Base-by-base conservation (phyloP, 345 rosid genomes). In the Eutrema japonicum region DNA sequence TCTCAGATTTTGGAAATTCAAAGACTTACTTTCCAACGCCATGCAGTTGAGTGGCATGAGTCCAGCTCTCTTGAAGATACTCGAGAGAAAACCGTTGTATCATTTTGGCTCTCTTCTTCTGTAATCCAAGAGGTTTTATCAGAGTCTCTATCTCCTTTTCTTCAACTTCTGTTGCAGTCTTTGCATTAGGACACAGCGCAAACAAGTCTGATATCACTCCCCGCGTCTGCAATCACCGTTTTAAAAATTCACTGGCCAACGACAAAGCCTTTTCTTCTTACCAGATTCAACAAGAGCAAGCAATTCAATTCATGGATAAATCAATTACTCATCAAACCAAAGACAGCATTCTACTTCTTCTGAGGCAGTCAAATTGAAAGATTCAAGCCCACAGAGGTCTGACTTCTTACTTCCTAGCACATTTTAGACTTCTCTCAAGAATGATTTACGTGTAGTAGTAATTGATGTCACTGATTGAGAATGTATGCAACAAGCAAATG, bases 1-100 rank as follows among this genome's bases (percentile, higher is more conserved):
- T n/a, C 18, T 68, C 37, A 58, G 29, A 51, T 43, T 55, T 42
- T 41, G 26, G 16, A 40, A 37, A 51, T 11, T 18, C 14, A 43
- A 10, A 73, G 18, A 38, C 86, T 76, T 78, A 87, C 96, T 87
- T 88, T 81, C 94, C 94, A 69, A 92, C 68, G 49, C 92, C 94
- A 43, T 83, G 86, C 65, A 92, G 80, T 73, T 88, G 85, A 71
- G 97, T 89, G 51, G 89, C 94, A 80, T 92, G 79, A 42, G 91
- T 88, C 98, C 98, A 92, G 56, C 33, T 76, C 63, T 85, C 87
- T 56, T 59, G 73, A 13, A 92, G 79, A 83, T 92, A 90, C 75
- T 87, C 92, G 6, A n/a, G 40, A 11, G 96, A 92, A 49, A 90
- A 49, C 18, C 84, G 80, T 40, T 75, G 77, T 62, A 92, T 85